A percentile compares a stretch with the other conserved stretches of the same genome.
Conservation (phyloP, 2,329 filamentous ascomycete species). For the Colletotrichum paranaense region DNA sequence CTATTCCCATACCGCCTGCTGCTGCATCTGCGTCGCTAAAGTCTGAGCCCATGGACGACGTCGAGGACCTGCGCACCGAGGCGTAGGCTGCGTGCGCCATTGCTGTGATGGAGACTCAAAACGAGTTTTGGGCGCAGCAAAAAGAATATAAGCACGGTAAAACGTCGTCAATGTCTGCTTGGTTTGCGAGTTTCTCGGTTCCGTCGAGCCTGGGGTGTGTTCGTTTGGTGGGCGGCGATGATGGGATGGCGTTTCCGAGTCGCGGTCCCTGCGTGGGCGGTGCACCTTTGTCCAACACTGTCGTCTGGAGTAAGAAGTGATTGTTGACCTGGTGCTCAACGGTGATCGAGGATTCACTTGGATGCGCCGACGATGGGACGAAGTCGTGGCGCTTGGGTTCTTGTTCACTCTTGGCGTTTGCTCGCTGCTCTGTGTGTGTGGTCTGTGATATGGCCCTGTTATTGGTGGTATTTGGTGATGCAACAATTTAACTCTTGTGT, state of each 20-base stretch:
- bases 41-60: constrained; percentile 21
- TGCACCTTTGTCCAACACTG: neutral
- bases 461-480: neutral
- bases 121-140: constrained; percentile 2
- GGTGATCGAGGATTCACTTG: neutral
- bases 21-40: constrained; percentile 1
- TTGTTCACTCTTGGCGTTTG: neutral
- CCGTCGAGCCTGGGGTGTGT: neutral
- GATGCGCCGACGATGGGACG: constrained; percentile 11
- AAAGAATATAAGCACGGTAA: neutral
- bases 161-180: neutral
- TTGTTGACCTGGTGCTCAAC: neutral
- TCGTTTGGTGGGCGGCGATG: neutral
- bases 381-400: neutral
- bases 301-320: neutral
- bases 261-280: constrained; percentile 23
- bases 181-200: constrained; percentile 13
- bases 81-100: constrained; percentile 27
- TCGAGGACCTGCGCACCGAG: constrained; percentile 31
- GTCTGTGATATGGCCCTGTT: neutral
- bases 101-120: neutral
- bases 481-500: neutral
- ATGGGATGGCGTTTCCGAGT: constrained; percentile 31
- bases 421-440: neutral
- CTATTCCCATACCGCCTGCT: neutral